Evolutionary conservation across 2,329 filamentous ascomycete species (phyloP).

Genomic region (Bimuria novae-zelandiae): DNA sequence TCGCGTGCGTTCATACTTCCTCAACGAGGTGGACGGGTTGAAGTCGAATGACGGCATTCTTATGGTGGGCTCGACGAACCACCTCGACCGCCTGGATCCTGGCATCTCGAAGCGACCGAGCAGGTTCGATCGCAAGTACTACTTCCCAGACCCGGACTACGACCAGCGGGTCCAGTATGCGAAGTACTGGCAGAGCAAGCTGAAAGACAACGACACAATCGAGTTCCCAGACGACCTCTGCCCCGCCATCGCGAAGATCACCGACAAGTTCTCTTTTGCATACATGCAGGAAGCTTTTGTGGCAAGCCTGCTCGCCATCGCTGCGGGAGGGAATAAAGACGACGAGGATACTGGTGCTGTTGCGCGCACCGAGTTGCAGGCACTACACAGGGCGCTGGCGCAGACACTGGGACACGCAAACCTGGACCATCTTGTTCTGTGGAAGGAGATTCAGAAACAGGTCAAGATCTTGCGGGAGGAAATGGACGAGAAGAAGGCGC

Average conservation of each 20-base stretch:
- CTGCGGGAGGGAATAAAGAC: conserved; percentile 26
- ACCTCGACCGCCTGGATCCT: conserved; percentile 68
- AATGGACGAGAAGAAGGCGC: conserved; percentile 34
- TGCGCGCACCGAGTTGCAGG: conserved; percentile 15
- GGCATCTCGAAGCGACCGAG: conserved; percentile 59
- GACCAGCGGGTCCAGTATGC: conserved; percentile 49
- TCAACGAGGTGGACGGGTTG: conserved; percentile 74
- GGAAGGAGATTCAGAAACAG: conserved; percentile 50
- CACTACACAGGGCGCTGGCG: conserved; percentile 8
- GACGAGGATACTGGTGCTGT: conserved; percentile 25
- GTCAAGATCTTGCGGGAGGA: conserved; percentile 50
- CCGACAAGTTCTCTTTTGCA: conserved; percentile 51
- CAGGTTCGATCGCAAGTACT: conserved; percentile 55
- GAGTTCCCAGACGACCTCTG: conserved; percentile 50
- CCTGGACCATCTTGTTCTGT: conserved; percentile 46
- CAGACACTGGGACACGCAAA: conserved; percentile 21
- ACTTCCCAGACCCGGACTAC: conserved; percentile 48
- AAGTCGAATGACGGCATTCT: conserved; percentile 72
- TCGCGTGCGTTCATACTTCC: conserved; percentile 67
- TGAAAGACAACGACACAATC: conserved; percentile 43
- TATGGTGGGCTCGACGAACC: conserved; percentile 69
- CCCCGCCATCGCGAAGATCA: conserved; percentile 47
- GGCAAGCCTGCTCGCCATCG: conserved; percentile 46
- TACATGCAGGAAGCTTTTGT: conserved; percentile 54
- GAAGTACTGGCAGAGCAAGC: conserved; percentile 51